Conservation (phyloP, 106 monocot genomes). For the Posidonia australis region DNA sequence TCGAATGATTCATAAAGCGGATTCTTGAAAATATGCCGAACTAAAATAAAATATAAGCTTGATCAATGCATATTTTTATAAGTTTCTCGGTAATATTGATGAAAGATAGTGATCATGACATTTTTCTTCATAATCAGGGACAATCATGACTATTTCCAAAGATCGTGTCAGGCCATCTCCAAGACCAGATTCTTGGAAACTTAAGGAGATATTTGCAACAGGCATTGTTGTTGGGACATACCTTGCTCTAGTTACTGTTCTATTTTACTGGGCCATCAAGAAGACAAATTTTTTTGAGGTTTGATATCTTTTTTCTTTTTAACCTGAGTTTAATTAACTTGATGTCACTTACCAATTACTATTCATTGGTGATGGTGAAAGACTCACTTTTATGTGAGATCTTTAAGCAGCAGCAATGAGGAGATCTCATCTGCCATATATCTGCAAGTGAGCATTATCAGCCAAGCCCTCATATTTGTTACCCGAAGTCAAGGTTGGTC, state of each 20-base stretch:
- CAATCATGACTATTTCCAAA: conserved; percentile 69
- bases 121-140: conserved; percentile 23
- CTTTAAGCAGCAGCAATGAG: conserved; percentile 29
- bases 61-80: too few relatives aligned
- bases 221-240: conserved; percentile 64
- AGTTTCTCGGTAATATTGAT: too few relatives aligned
- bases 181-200: conserved; percentile 64
- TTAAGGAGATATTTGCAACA: conserved; percentile 59
- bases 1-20: too few relatives aligned
- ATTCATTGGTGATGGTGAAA: not conserved
- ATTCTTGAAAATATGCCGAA: too few relatives aligned
- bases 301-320: not conserved
- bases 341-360: not conserved
- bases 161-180: conserved; percentile 59
- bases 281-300: conserved; percentile 52
- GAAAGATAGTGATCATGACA: not conserved
- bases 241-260: conserved; percentile 58
- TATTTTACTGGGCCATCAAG: conserved; percentile 52
- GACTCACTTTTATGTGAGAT: conserved; percentile 39
- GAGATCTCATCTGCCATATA: conserved; percentile 50
- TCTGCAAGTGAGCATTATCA: conserved; percentile 71
- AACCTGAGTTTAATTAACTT: not conserved
- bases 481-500: conserved; percentile 55
- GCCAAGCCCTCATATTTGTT: conserved; percentile 75
- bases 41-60: too few relatives aligned